These are phyloP conservation scores for Metarhizium humberi DNA, from an alignment of 2,329 filamentous ascomycete genomes.

Conservation along the genomic window DNA sequence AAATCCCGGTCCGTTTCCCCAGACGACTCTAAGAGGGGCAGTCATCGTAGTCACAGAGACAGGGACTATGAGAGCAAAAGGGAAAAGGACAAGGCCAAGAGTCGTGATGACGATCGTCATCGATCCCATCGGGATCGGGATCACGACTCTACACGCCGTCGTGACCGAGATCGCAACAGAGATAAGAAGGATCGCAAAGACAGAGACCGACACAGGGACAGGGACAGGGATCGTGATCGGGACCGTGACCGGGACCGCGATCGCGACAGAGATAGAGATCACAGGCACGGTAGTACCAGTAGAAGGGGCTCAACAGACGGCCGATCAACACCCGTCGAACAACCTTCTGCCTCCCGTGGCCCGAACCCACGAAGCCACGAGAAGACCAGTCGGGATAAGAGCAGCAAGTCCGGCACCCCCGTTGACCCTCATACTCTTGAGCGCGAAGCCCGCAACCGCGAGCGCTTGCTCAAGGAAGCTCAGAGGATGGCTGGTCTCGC, in stretches of 20 bases:
- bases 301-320: slow-evolving; percentile 18
- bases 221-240: slow-evolving; percentile 18
- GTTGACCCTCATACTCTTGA: slow-evolving; percentile 60
- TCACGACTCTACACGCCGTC: slow-evolving; percentile 23
- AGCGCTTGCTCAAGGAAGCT: slow-evolving; percentile 58
- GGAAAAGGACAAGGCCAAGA: slow-evolving; percentile 34
- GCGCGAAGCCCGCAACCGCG: slow-evolving; percentile 56
- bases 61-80: slow-evolving; percentile 33
- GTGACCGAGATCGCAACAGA: slow-evolving; percentile 25
- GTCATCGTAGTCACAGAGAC: slow-evolving; percentile 53
- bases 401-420: slow-evolving; percentile 11
- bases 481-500: slow-evolving; percentile 51
- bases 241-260: slow-evolving; percentile 10
- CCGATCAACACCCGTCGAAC: slow-evolving; percentile 23
- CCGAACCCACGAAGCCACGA: slow-evolving; percentile 13
- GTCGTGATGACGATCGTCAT: slow-evolving; percentile 34
- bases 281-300: slow-evolving; percentile 23
- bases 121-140: slow-evolving; percentile 33
- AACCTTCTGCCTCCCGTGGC: slow-evolving; percentile 27
- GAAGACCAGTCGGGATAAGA: slow-evolving; percentile 25
- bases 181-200: slow-evolving; percentile 28
- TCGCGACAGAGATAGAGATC: slow-evolving; percentile 20
- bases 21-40: slow-evolving; percentile 45
- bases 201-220: slow-evolving; percentile 25
- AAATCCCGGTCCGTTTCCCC: slow-evolving; percentile 58